Conservation (phyloP, 2,329 filamentous ascomycete species). For the Sporothrix schenckii region DNA sequence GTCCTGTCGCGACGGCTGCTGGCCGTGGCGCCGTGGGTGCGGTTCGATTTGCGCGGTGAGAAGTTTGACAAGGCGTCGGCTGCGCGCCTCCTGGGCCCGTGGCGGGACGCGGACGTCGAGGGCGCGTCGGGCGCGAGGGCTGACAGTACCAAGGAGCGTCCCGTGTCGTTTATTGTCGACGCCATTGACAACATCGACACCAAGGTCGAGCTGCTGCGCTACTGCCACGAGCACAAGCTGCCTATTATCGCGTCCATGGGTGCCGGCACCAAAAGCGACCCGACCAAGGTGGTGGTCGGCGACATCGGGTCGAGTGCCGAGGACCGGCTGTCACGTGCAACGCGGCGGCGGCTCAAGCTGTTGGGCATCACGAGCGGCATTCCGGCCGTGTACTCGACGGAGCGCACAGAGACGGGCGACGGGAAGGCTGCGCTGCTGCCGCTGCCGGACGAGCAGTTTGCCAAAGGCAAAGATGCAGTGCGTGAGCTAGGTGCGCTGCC, state of each 20-base stretch:
- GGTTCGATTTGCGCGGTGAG: slow-evolving; percentile 83
- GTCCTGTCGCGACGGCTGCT: slow-evolving; percentile 78
- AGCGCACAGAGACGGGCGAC: slow-evolving; percentile 68
- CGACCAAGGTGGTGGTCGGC: slow-evolving; percentile 82
- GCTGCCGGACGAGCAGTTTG: slow-evolving; percentile 82
- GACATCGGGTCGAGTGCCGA: slow-evolving; percentile 89
- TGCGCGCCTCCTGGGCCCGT: slow-evolving; percentile 66
- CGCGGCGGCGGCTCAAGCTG: slow-evolving; percentile 74
- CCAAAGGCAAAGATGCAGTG: slow-evolving; percentile 72
- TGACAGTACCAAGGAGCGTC: slow-evolving; percentile 35
- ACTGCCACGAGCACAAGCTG: slow-evolving; percentile 76
- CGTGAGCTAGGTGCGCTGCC: slow-evolving; percentile 85
- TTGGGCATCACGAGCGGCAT: slow-evolving; percentile 82
- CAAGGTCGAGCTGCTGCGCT: slow-evolving; percentile 86
- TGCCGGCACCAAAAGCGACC: slow-evolving; percentile 87
- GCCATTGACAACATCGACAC: slow-evolving; percentile 98
- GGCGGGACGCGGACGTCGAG: slow-evolving; percentile 59
- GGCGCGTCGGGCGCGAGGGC: background rate
- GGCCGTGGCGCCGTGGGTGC: slow-evolving; percentile 87
- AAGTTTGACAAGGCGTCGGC: slow-evolving; percentile 75
- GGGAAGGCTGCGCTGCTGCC: slow-evolving; percentile 91
- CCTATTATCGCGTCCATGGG: slow-evolving; percentile 95
- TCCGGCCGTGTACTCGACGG: slow-evolving; percentile 88
- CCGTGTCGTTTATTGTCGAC: slow-evolving; percentile 86
- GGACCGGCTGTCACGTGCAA: slow-evolving; percentile 84